phyloP scores from a whole-genome alignment of 2,329 filamentous ascomycete species.

The Scedosporium aurantiacum region DNA sequence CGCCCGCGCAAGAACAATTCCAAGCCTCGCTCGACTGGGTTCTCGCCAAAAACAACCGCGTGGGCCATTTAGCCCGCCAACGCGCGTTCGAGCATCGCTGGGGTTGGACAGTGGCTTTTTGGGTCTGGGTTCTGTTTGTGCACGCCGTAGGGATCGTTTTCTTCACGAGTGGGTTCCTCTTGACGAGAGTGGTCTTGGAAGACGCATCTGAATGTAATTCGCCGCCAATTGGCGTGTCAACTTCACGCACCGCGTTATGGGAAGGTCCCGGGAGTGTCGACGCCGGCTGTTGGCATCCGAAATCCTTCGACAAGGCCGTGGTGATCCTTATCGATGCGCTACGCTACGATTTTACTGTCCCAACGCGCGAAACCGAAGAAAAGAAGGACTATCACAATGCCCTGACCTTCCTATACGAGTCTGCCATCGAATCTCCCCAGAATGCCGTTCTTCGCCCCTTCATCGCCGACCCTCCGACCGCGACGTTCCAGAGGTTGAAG shows the following conservation, averaged over 20 bases:
- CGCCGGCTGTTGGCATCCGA: constrained; percentile 89
- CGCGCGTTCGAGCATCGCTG: constrained; percentile 37
- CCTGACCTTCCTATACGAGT: constrained; percentile 77
- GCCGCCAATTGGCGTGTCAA: constrained; percentile 49
- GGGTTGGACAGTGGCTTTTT: constrained; percentile 54
- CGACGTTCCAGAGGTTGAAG: constrained; percentile 85
- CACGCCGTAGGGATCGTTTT: constrained; percentile 77
- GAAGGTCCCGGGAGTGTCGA: constrained; percentile 31
- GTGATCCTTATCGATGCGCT: constrained; percentile 87
- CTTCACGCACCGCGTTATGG: constrained; percentile 18
- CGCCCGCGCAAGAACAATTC: not conserved
- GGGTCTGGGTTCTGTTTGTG: constrained; percentile 58
- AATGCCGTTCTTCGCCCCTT: constrained; percentile 89
- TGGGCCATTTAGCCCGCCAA: not conserved
- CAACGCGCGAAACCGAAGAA: constrained; percentile 41
- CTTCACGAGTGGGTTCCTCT: constrained; percentile 89
- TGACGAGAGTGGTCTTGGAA: constrained; percentile 73
- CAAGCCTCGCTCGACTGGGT: constrained; percentile 1
- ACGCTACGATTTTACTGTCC: constrained; percentile 92
- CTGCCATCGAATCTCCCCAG: constrained; percentile 58
- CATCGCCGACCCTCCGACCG: constrained; percentile 91
- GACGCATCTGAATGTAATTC: constrained; percentile 60
- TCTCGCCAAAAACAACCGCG: constrained; percentile 1
- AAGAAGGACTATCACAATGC: constrained; percentile 67
- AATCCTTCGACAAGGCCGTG: constrained; percentile 83